Conservation (phyloP, 2,329 filamentous ascomycete genomes). For the Aspergillus versicolor region DNA sequence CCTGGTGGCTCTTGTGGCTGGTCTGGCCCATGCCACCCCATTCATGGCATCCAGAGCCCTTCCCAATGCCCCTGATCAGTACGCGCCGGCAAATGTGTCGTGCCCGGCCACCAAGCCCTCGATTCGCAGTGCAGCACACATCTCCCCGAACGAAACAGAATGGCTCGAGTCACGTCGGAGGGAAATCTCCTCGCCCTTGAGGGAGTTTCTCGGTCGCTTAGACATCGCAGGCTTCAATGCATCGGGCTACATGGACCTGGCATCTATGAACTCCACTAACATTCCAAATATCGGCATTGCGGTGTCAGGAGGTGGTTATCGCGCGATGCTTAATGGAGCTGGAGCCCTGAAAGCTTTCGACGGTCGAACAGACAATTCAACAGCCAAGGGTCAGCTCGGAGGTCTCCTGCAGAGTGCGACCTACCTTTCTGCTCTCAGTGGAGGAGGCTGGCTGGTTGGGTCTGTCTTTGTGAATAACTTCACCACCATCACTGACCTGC, state of each 20-base stretch:
- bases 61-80: constrained; percentile 64
- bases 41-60: constrained; percentile 39
- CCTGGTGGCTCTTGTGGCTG: not conserved
- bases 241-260: constrained; percentile 65
- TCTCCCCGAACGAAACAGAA: constrained; percentile 69
- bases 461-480: constrained; percentile 78
- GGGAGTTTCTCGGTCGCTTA: constrained; percentile 67
- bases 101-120: constrained; percentile 69
- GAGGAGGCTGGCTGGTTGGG: constrained; percentile 82
- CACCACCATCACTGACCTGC: constrained; percentile 54
- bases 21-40: not conserved
- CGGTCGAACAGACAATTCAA: constrained; percentile 64
- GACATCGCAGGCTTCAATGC: constrained; percentile 78
- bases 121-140: constrained; percentile 61
- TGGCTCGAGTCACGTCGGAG: constrained; percentile 73
- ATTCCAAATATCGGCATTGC: constrained; percentile 73
- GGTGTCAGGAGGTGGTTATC: constrained; percentile 79
- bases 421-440: constrained; percentile 77
- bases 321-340: constrained; percentile 81
- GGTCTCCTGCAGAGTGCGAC: constrained; percentile 79
- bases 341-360: constrained; percentile 80
- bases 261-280: constrained; percentile 55
- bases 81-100: constrained; percentile 65
- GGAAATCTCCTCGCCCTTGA: constrained; percentile 72
- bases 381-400: constrained; percentile 66